Percentiles rank a stretch among this genome's conserved stretches.
Evolutionary conservation across 2,329 filamentous ascomycete species (phyloP).

Genomic region (Fusarium agapanthi): DNA sequence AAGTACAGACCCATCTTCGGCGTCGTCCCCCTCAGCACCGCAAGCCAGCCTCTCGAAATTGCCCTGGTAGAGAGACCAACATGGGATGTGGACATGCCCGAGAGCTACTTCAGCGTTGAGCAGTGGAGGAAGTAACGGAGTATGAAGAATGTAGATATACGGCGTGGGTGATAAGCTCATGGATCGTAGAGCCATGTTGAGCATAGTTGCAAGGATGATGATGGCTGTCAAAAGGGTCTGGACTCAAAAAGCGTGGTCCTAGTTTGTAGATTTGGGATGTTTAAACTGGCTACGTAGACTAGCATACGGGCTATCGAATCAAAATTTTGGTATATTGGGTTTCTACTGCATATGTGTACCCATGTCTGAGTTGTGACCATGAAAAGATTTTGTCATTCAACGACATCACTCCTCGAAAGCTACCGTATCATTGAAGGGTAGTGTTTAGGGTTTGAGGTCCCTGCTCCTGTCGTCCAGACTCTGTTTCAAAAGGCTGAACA

Average conservation of each 20-base stretch:
- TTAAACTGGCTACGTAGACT: slow-evolving; percentile 23
- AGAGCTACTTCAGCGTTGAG: slow-evolving; percentile 71
- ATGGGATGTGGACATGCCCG: slow-evolving; percentile 82
- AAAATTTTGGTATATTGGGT: slow-evolving; percentile 5
- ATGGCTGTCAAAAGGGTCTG: slow-evolving; percentile 11
- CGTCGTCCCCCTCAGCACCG: slow-evolving; percentile 57
- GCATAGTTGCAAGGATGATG: slow-evolving; percentile 17
- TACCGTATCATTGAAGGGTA: not conserved
- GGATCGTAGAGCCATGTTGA: not conserved
- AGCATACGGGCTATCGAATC: slow-evolving; percentile 28
- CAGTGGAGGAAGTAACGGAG: slow-evolving; percentile 56
- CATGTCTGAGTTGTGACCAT: slow-evolving; percentile 9
- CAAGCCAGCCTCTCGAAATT: slow-evolving; percentile 71
- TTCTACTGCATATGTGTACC: slow-evolving; percentile 23
- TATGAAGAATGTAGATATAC: slow-evolving; percentile 3
- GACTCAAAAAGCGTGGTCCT: slow-evolving; percentile 13
- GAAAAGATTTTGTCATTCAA: not conserved
- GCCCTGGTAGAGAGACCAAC: slow-evolving; percentile 87
- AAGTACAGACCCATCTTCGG: slow-evolving; percentile 96
- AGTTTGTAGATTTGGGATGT: slow-evolving; percentile 33
- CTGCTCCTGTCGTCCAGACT: not conserved
- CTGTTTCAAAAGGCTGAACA: slow-evolving; percentile 12
- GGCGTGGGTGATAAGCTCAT: not conserved
- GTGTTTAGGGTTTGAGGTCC: not conserved
- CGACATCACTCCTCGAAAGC: not conserved